These are phyloP conservation scores for Sphagnum magellanicum DNA, from an alignment of 228 moss, liverwort and hornwort genomes.

Conservation along the genomic window DNA sequence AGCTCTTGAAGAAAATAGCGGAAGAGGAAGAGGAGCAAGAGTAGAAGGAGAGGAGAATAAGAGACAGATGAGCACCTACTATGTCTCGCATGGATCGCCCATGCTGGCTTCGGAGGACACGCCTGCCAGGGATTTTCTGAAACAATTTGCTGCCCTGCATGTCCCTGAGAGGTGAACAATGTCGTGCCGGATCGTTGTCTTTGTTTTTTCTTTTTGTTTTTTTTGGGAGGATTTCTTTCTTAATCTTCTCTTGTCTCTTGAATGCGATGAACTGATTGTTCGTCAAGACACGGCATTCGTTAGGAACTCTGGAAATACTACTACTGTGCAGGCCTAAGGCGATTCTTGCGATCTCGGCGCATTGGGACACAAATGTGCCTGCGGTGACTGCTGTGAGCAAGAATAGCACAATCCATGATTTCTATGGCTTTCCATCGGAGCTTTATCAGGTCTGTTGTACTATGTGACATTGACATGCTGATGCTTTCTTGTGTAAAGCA, in stretches of 20 bases:
- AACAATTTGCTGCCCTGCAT: slow-evolving; percentile 12
- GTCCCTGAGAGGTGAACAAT: neutral
- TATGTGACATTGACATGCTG: no score
- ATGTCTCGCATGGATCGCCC: slow-evolving; percentile 83
- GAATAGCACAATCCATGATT: slow-evolving; percentile 63
- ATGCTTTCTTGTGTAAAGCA: no score
- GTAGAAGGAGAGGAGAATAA: neutral
- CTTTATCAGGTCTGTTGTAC: slow-evolving; percentile 39
- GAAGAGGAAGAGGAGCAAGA: no score
- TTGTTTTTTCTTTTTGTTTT: neutral
- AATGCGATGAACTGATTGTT: no score
- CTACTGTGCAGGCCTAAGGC: slow-evolving; percentile 47
- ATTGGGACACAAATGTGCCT: slow-evolving; percentile 72
- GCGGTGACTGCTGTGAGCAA: slow-evolving; percentile 36
- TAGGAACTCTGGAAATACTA: neutral
- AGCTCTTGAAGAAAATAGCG: no score
- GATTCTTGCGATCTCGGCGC: slow-evolving; percentile 67
- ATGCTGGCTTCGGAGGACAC: slow-evolving; percentile 41
- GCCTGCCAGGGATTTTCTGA: slow-evolving; percentile 31
- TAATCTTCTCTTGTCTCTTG: no score
- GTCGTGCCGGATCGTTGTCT: neutral
- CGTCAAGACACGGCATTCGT: neutral
- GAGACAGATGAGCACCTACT: slow-evolving; percentile 35
- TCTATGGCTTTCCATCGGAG: slow-evolving; percentile 64
- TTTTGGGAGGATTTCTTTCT: neutral